Base-by-base conservation (phyloP, 768 basidiomycete species). In the Naganishia onofrii region DNA sequence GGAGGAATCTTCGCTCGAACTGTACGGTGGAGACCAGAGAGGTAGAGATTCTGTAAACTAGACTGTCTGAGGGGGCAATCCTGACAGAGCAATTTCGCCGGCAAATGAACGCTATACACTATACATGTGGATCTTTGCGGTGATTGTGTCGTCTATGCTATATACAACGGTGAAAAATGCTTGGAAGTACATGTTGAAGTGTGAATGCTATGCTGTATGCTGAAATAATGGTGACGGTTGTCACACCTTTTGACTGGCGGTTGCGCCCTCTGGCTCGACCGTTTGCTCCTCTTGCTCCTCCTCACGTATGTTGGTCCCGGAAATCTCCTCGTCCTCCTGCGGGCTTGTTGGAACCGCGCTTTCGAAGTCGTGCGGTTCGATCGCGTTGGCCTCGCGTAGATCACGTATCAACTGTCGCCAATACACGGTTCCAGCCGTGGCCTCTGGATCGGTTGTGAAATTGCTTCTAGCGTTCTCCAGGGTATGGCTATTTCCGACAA, bases 401-500 rank as follows among this genome's bases (percentile, higher is more conserved):
- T 70, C 60, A 44, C 38, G 38, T 31, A 76, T 74, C 26, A 75
- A 65, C 19, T 74, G 71, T 51, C 71, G 58, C 76, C 74, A 75
- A 13, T 73, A 60, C 29, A 67, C 67, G 2, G 74, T 66, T 26
- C 75, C 75, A 51, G 72, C 26, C 51, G 56, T 19, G 68, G 71
- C 51, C 71, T 44, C 28, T n/a, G 60, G 38, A 72, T 66, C 56
- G n/a, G 64, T 21, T 48, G 65, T 23, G 23, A 42, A 23, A 65
- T 44, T 13, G 2, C 67, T 70, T 13, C 64, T 55, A 3, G 76
- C 75, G 38, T 74, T 69, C 29, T 66, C 42, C 17, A 78, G 54
- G 52, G 77, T 78, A 17, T 64, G n/a, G 48, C 72, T 71, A 17
- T 74, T 76, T 13, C 78, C 78, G 15, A 79, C 63, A 46, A 79